Evolutionary conservation across 1,139 yeast species (phyloP), one percentile per base, ranked within the genome.

Genomic region (Blastobotrys petasosporus): DNA sequence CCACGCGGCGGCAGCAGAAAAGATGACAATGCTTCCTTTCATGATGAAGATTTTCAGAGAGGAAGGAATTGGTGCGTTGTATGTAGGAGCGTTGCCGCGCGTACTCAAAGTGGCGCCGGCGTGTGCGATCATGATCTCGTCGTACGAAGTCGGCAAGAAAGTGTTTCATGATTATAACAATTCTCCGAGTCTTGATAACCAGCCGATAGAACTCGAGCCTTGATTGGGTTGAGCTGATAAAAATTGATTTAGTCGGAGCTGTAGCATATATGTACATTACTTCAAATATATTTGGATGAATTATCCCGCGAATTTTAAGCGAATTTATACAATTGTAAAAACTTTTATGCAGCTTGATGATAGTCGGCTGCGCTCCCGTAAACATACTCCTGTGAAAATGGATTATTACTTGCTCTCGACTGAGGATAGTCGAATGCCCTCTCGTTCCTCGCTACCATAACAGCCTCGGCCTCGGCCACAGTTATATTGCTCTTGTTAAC

Each of bases 121-220:
- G 10, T 92, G 98, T 74, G 98, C 98, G 2, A 92, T 92, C 33
- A 94, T 92, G 99, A 90, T 92, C 44, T 86, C 97, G 2, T 84
- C 94, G 38, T 92, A 92, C 64, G 98, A 92, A 63, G 71, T 90
- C 44, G 86, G 95, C 30, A 94, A 94, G 65, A 77, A 76, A 57
- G 68, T 83, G 77, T 63, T 63, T 46, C 52, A 54, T 9, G 51
- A 52, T 35, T 48, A 49, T 37, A 60, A 59, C 46, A 51, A 17
- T 17, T 31, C 15, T 31, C 33, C 33, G 4, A 8, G 7, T 5
- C 8, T 31, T 31, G 15, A 31, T 31, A 31, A 31, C 8, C 8
- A 31, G 15, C 12, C 15, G 33, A n/a, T n/a, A 4, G 12, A 31
- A 5, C 33, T n/a, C 33, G 12, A 31, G 15, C 33, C 33, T 4